These are phyloP conservation scores for Aspergillus sp. DNA, from an alignment of 2,329 filamentous ascomycete species.

Conservation along the genomic window DNA sequence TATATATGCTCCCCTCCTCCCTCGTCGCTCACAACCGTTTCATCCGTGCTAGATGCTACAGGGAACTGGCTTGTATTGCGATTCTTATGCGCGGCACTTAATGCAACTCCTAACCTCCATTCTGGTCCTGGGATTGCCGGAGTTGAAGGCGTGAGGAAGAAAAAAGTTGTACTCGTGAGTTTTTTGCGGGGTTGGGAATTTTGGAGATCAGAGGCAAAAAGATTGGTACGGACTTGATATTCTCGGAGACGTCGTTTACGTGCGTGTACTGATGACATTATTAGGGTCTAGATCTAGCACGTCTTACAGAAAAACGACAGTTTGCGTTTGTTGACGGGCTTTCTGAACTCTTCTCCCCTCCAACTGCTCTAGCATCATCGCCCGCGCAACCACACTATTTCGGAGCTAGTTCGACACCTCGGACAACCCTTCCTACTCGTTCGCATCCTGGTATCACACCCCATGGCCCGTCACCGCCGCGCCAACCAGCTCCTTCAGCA, in stretches of 20 bases:
- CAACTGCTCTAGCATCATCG: conserved; percentile 16
- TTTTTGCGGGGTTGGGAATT: conserved; percentile 77
- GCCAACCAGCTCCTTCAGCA: conserved; percentile 14
- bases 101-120: conserved; percentile 17
- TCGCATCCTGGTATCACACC: conserved; percentile 15
- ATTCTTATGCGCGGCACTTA: conserved; percentile 51
- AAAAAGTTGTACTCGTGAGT: conserved; percentile 72
- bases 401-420: conserved; percentile 15
- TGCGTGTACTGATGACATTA: background rate
- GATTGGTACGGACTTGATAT: conserved; percentile 54
- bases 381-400: conserved; percentile 14
- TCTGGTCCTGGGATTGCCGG: conserved; percentile 24
- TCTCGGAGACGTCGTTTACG: background rate
- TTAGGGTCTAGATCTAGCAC: conserved; percentile 70
- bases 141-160: conserved; percentile 33
- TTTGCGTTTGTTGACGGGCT: conserved; percentile 78
- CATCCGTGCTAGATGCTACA: conserved; percentile 48
- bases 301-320: conserved; percentile 55
- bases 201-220: conserved; percentile 71
- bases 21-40: conserved; percentile 44
- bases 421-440: conserved; percentile 29
- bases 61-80: conserved; percentile 59
- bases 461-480: conserved; percentile 15
- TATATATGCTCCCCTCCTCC: conserved; percentile 37
- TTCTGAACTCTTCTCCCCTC: conserved; percentile 53